A percentile compares a stretch with the other conserved stretches of the same genome.
These are phyloP conservation scores for Xylaria longipes DNA, from an alignment of 495 filamentous ascomycete genomes.

Conservation along the genomic window DNA sequence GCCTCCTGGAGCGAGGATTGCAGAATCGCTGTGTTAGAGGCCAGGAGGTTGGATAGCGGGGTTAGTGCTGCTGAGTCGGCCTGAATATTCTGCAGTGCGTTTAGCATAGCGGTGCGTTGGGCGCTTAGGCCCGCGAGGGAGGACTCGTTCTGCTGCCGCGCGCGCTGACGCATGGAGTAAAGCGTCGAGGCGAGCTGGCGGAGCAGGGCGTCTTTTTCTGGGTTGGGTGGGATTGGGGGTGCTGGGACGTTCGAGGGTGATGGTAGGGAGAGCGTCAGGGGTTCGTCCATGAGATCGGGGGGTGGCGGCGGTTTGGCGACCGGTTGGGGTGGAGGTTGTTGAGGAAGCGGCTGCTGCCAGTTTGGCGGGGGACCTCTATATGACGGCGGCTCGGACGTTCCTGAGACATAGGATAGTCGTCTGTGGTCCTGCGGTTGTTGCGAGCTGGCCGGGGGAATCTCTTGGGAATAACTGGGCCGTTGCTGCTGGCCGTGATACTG, in stretches of 20 bases:
- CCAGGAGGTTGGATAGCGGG: constrained; percentile 69
- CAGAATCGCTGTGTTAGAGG: constrained; percentile 78
- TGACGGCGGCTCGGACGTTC: constrained; percentile 25
- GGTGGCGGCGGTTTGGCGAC: constrained; percentile 60
- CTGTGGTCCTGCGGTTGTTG: constrained; percentile 36
- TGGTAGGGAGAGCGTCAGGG: constrained; percentile 71
- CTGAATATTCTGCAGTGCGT: constrained; percentile 69
- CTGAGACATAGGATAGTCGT: constrained; percentile 29
- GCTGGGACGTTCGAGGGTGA: constrained; percentile 58
- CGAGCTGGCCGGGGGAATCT: constrained; percentile 29
- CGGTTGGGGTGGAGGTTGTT: constrained; percentile 38
- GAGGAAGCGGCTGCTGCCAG: constrained; percentile 35
- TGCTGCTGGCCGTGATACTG: constrained; percentile 46
- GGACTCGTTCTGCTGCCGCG: constrained; percentile 68
- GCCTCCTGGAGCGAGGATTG: constrained; percentile 78
- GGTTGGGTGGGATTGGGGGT: constrained; percentile 93
- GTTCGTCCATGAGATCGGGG: constrained; percentile 69
- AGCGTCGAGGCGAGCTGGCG: constrained; percentile 75
- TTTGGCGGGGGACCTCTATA: constrained; percentile 31
- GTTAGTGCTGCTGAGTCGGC: constrained; percentile 73
- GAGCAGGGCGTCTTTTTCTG: constrained; percentile 90
- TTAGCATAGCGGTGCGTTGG: constrained; percentile 78
- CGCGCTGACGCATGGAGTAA: constrained; percentile 66
- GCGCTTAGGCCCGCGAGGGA: constrained; percentile 76
- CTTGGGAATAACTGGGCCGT: constrained; percentile 35